Evolutionary conservation across 164 flowering plant genomes (phyloP).

Genomic region (Aristolochia californica): DNA sequence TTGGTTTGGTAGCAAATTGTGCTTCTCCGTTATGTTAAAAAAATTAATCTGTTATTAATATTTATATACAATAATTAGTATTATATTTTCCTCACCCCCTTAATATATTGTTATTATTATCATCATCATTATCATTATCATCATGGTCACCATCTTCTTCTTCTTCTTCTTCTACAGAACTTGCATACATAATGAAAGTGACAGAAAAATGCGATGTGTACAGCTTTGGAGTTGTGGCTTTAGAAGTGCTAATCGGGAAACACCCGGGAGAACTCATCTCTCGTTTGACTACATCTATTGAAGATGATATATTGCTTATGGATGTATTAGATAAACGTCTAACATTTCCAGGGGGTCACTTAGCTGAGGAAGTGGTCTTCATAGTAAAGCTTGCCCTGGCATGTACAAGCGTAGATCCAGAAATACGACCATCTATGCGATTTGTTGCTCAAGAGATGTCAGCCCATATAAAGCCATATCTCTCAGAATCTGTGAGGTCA

Average conservation of each 20-base stretch:
- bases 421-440: slow-evolving; percentile 52
- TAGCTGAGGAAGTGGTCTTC: slow-evolving; percentile 42
- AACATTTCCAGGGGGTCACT: slow-evolving; percentile 32
- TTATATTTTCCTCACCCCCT: too few relatives aligned
- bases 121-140: too few relatives aligned
- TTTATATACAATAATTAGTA: too few relatives aligned
- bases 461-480: slow-evolving; percentile 13
- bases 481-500: slow-evolving; percentile 14
- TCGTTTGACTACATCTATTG: slow-evolving; percentile 10
- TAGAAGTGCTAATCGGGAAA: slow-evolving; percentile 55
- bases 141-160: neutral
- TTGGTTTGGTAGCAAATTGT: too few relatives aligned
- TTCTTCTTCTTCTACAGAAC: slow-evolving; percentile 23
- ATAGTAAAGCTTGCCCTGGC: slow-evolving; percentile 33
- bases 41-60: too few relatives aligned
- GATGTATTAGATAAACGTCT: slow-evolving; percentile 51
- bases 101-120: too few relatives aligned
- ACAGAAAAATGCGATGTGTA: slow-evolving; percentile 61
- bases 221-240: slow-evolving; percentile 57
- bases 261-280: slow-evolving; percentile 53
- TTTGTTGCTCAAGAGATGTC: slow-evolving; percentile 38
- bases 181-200: slow-evolving; percentile 38
- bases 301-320: neutral
- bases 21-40: too few relatives aligned
- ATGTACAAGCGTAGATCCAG: slow-evolving; percentile 40